phyloP scores from a whole-genome alignment of 768 basidiomycete genomes.

The Sistotremastrum suecicum region DNA sequence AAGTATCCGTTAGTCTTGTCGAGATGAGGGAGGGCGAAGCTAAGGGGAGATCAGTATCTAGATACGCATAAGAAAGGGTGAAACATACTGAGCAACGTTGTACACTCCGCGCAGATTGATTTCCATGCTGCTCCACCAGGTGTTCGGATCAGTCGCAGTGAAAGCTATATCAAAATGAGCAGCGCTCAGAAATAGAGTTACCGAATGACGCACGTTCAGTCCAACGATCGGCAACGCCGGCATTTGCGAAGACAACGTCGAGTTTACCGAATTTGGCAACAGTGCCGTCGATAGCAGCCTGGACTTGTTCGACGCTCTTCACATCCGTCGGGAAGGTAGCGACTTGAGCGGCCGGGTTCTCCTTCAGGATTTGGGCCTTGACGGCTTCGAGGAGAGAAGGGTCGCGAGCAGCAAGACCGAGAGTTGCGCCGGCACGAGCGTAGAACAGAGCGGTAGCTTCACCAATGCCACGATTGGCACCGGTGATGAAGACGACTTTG shows the following conservation, averaged over 20 bases:
- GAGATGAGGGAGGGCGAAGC: too few relatives aligned
- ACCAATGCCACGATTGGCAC: slow-evolving; percentile 11
- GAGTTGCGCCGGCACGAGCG: slow-evolving; percentile 7
- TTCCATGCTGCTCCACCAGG: too few relatives aligned
- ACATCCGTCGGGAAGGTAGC: slow-evolving; percentile 2
- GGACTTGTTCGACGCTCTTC: background rate
- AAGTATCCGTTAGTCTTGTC: too few relatives aligned
- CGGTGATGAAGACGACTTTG: slow-evolving; percentile 11
- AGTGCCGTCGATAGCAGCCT: background rate
- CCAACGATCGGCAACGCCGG: background rate
- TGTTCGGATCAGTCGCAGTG: too few relatives aligned
- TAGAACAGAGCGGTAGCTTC: slow-evolving; percentile 7
- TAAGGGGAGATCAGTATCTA: too few relatives aligned
- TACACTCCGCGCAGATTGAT: too few relatives aligned
- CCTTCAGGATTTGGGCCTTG: background rate
- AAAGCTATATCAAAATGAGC: too few relatives aligned
- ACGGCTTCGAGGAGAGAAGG: too few relatives aligned
- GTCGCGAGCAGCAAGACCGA: slow-evolving; percentile 6
- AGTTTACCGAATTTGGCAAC: slow-evolving; percentile 1
- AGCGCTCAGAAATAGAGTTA: too few relatives aligned
- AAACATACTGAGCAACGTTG: too few relatives aligned
- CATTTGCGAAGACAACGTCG: slow-evolving; percentile 5
- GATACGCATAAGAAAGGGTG: too few relatives aligned
- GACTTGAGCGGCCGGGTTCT: background rate
- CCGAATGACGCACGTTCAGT: background rate